Conservation (phyloP, 495 filamentous ascomycete genomes). For the Staphylotrichum longicolle region DNA sequence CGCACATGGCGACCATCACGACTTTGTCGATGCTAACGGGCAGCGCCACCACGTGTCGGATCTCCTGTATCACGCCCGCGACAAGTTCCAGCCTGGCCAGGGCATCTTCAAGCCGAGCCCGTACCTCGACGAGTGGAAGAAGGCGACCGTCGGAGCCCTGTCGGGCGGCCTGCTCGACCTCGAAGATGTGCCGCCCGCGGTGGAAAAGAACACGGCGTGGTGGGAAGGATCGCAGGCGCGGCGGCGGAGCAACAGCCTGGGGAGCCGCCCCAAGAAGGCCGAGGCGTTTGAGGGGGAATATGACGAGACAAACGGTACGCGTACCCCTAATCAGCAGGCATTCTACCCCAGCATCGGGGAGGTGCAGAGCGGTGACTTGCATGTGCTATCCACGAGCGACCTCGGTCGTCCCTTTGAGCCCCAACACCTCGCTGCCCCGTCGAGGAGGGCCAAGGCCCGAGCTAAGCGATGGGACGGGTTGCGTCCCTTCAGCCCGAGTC, state of each 20-base stretch:
- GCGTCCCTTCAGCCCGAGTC: conserved; percentile 26
- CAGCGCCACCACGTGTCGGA: conserved; percentile 43
- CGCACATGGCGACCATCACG: conserved; percentile 16
- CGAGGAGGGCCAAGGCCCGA: conserved; percentile 16
- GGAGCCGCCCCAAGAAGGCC: conserved; percentile 38
- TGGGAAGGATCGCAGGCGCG: conserved; percentile 50
- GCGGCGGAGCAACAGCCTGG: conserved; percentile 40
- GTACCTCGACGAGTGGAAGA: conserved; percentile 60
- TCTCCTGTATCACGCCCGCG: conserved; percentile 43
- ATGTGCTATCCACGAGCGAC: background rate
- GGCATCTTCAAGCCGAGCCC: conserved; percentile 46
- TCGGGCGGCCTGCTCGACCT: conserved; percentile 51
- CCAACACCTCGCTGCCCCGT: conserved; percentile 16
- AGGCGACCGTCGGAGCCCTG: conserved; percentile 51
- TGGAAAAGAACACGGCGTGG: conserved; percentile 44
- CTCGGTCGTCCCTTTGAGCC: conserved; percentile 11
- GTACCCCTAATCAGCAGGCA: conserved; percentile 14
- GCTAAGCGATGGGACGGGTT: conserved; percentile 22
- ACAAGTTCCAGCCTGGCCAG: conserved; percentile 42
- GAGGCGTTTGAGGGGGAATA: conserved; percentile 52
- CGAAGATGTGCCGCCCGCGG: conserved; percentile 35
- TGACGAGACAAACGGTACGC: conserved; percentile 51
- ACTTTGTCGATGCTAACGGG: conserved; percentile 25
- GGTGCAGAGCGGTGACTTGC: conserved; percentile 20
- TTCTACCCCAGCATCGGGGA: conserved; percentile 22